Evolutionary conservation across 108 stramenopile genomes (phyloP), one percentile per base, ranked within the genome.

Genomic region (Asterionellopsis glacialis): DNA sequence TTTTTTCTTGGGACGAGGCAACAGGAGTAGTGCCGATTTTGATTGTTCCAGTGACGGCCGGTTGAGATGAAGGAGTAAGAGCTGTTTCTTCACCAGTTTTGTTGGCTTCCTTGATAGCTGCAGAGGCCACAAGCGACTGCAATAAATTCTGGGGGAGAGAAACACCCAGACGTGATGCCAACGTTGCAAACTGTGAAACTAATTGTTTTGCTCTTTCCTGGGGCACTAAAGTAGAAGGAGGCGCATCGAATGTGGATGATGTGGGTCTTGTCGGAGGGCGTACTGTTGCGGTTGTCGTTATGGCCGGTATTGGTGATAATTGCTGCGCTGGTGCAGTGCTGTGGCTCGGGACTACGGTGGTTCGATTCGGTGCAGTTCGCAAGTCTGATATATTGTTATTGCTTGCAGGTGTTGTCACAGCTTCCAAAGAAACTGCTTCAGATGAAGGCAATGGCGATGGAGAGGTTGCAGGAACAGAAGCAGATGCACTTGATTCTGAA

Each of bases 131-230:
- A 33, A 79, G 55, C 1, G 70, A 63, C 27, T 66, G 65, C 45
- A 84, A 52, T 1, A 78, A 67, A 14, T 63, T 45, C 11, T 41
- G 48, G 16, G 83, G 79, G 11, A 84, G 55, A 11, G 64, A 64
- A 55, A 84, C 77, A 18, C 83, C 83, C 64, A 84, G 51, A 27
- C 77, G 54, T 6, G 70, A 69, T 1, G 83, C 83, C 24, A 84
- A 61, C 1, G 78, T 77, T 16, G 74, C 71, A 58, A 84, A 84
- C 45, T 84, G 83, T 42, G 70, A 56, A 4, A 84, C 75, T 13
- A 84, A 68, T 26, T 77, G 65, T 33, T 48, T 52, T 12, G 74
- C 70, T n/a, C 61, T 54, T 13, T 62, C 64, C 27, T 63, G 41
- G 11, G 41, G 25, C 22, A 23, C 25, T 4, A 6, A 23, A 26